Evolutionary conservation across 345 rosid genomes (phyloP).

Genomic region (Excoecaria cochinchinensis): DNA sequence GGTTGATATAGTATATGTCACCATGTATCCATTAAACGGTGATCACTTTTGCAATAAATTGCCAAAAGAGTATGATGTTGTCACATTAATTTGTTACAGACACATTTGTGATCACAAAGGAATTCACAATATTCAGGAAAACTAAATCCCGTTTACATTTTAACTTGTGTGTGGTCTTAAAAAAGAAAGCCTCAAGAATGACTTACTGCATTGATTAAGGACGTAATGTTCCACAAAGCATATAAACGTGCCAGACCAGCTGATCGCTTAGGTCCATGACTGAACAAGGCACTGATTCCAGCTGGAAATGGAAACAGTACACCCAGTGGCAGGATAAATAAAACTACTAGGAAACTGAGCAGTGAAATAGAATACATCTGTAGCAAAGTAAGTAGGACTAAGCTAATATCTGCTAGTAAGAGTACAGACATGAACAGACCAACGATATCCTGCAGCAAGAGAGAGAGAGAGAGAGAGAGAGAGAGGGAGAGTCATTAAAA

Average conservation of each 20-base stretch:
- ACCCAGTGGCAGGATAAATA: slow-evolving; percentile 76
- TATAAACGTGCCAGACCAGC: slow-evolving; percentile 83
- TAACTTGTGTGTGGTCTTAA: neutral
- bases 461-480: too few species aligned
- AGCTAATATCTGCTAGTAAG: slow-evolving; percentile 73
- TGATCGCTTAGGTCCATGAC: slow-evolving; percentile 84
- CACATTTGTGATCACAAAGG: neutral
- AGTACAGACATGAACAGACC: slow-evolving; percentile 80
- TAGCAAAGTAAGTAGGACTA: slow-evolving; percentile 81
- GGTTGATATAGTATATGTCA: too few species aligned
- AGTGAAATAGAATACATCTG: slow-evolving; percentile 89
- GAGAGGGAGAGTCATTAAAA: slow-evolving; percentile 9
- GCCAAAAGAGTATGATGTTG: neutral
- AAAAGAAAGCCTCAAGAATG: slow-evolving; percentile 3
- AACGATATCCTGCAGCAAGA: slow-evolving; percentile 67
- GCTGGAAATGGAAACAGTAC: slow-evolving; percentile 82
- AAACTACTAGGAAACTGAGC: slow-evolving; percentile 55
- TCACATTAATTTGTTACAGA: neutral
- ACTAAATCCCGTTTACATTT: neutral
- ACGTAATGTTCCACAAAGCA: slow-evolving; percentile 84
- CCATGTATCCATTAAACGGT: too few species aligned
- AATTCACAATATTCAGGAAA: neutral
- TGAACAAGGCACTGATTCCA: slow-evolving; percentile 87
- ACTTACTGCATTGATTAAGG: slow-evolving; percentile 83
- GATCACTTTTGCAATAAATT: neutral